Conservation (phyloP, 257 asterid genomes). For the Gentiana dahurica region DNA sequence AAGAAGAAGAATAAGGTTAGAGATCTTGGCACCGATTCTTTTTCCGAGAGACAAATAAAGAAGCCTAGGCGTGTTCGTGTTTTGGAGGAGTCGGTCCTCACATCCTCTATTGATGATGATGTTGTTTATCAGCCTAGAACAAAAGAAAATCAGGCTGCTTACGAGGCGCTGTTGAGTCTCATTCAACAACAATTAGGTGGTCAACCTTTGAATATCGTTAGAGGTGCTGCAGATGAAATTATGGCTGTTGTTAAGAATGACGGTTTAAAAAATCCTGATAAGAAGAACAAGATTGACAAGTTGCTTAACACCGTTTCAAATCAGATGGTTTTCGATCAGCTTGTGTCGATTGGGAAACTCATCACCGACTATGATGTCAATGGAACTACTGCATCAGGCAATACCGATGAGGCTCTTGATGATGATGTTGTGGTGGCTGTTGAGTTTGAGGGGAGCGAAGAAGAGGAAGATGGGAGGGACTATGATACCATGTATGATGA, state of each 20-base stretch:
- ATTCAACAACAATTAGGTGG: constrained; percentile 34
- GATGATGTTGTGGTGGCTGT: constrained; percentile 40
- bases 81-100: constrained; percentile 29
- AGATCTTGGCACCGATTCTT: constrained; percentile 14
- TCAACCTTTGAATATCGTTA: constrained; percentile 29
- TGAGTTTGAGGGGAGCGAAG: constrained; percentile 41
- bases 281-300: constrained; percentile 36
- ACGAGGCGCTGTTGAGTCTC: constrained; percentile 26
- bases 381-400: constrained; percentile 13
- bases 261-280: constrained; percentile 20
- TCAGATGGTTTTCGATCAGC: constrained; percentile 16
- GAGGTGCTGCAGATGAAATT: constrained; percentile 38
- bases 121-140: constrained; percentile 34
- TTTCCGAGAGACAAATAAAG: constrained; percentile 18
- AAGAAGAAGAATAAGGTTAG: constrained; percentile 30
- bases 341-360: constrained; percentile 18
- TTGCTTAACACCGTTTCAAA: constrained; percentile 20
- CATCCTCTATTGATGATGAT: constrained; percentile 16
- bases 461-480: constrained; percentile 35
- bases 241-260: constrained; percentile 29
- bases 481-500: constrained; percentile 29
- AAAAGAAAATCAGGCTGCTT: constrained; percentile 32
- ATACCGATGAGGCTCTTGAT: constrained; percentile 27
- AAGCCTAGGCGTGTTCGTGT: constrained; percentile 14
- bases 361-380: constrained; percentile 26